Conservation (phyloP, 1,284 basidiomycete genomes). For the Tetrapyrgos nigripes region DNA sequence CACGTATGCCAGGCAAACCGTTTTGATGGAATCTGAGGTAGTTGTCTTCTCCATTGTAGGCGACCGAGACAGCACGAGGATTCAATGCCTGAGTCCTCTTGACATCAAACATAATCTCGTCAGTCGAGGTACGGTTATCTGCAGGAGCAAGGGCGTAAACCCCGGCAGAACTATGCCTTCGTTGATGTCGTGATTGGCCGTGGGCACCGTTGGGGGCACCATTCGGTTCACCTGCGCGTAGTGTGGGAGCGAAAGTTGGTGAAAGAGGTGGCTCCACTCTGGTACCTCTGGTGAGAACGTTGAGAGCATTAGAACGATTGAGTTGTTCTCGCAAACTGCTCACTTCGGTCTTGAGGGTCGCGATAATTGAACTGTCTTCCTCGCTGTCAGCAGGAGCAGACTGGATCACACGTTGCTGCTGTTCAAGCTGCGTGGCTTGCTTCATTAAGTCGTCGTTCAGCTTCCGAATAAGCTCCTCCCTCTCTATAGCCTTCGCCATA, state of each 20-base stretch:
- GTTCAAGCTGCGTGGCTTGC: slow-evolving; percentile 81
- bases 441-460: slow-evolving; percentile 80
- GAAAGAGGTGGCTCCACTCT: slow-evolving; percentile 78
- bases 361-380: slow-evolving; percentile 87
- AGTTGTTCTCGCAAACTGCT: slow-evolving; percentile 93
- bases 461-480: slow-evolving; percentile 85
- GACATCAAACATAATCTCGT: slow-evolving; percentile 81
- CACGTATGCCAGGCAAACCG: slow-evolving; percentile 73
- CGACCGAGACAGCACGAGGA: slow-evolving; percentile 93
- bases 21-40: slow-evolving; percentile 74
- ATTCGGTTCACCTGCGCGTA: slow-evolving; percentile 62
- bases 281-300: slow-evolving; percentile 76
- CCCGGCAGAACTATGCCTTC: slow-evolving; percentile 87
- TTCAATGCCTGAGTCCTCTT: slow-evolving; percentile 79
- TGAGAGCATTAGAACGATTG: slow-evolving; percentile 91
- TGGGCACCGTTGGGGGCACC: slow-evolving; percentile 42
- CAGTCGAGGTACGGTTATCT: slow-evolving; percentile 73
- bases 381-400: slow-evolving; percentile 64
- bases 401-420: slow-evolving; percentile 77
- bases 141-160: slow-evolving; percentile 70
- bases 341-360: slow-evolving; percentile 91
- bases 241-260: slow-evolving; percentile 79
- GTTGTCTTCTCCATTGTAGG: slow-evolving; percentile 82
- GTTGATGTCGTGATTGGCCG: slow-evolving; percentile 61
- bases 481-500: slow-evolving; percentile 77